These are phyloP conservation scores for Hibiscus tridactylites DNA, from an alignment of 345 rosid genomes.

Conservation along the genomic window DNA sequence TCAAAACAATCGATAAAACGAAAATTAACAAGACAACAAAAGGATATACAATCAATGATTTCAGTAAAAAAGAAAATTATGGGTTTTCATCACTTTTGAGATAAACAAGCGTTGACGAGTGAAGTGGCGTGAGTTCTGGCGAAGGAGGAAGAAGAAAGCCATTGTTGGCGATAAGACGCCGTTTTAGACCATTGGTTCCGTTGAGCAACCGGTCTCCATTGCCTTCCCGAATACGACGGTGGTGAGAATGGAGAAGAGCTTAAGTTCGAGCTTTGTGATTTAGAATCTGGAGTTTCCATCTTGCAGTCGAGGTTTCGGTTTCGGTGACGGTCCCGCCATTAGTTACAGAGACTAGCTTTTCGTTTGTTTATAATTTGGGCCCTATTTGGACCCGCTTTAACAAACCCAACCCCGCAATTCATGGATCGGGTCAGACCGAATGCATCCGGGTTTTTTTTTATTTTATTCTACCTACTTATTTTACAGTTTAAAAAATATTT, in stretches of 20 bases:
- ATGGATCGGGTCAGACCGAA: too few species aligned
- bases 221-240: constrained; percentile 44
- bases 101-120: constrained; percentile 65
- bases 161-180: constrained; percentile 40
- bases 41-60: neutral
- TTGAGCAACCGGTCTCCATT: constrained; percentile 88
- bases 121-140: constrained; percentile 71
- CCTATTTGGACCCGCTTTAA: too few species aligned
- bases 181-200: constrained; percentile 85
- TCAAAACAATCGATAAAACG: neutral
- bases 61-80: neutral
- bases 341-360: neutral
- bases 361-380: too few species aligned
- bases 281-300: constrained; percentile 8
- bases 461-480: too few species aligned
- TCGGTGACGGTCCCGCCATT: neutral
- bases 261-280: constrained; percentile 1
- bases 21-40: neutral
- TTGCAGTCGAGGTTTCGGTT: neutral
- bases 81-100: constrained; percentile 38
- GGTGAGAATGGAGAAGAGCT: constrained; percentile 20
- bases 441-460: too few species aligned
- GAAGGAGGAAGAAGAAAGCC: constrained; percentile 47
- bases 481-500: too few species aligned
- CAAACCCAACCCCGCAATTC: too few species aligned